phyloP scores from a whole-genome alignment of 148 eudicot species.

The Camellia granthamiana region DNA sequence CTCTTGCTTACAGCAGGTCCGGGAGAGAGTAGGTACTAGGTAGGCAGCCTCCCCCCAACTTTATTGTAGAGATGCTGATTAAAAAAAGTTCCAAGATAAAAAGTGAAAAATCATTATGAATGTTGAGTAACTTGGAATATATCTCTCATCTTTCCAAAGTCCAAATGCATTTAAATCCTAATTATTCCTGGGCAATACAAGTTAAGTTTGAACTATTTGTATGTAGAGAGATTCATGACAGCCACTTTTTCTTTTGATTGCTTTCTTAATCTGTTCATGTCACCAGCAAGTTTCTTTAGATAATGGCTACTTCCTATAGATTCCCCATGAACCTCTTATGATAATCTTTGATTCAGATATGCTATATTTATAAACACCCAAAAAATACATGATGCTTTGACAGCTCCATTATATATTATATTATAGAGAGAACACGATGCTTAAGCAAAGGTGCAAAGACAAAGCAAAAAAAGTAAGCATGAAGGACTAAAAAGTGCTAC shows the following conservation, averaged over 20 bases:
- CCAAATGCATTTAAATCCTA: neutral
- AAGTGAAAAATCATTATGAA: neutral
- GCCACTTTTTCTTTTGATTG: neutral
- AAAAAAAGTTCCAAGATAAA: no score
- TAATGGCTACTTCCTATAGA: neutral
- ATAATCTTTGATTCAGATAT: neutral
- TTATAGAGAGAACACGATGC: neutral
- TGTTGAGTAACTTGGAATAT: neutral
- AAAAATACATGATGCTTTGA: neutral
- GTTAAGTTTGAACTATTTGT: no score
- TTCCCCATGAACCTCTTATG: neutral
- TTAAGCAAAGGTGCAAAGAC: neutral
- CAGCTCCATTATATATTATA: neutral
- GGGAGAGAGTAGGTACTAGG: neutral
- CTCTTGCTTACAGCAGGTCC: neutral
- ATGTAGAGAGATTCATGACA: neutral
- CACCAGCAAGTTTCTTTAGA: neutral
- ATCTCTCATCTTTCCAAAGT: no score
- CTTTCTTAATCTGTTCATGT: neutral
- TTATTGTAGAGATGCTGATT: no score
- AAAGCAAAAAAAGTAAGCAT: neutral
- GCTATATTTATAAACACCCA: neutral
- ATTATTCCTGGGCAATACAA: neutral
- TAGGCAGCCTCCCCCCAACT: no score
- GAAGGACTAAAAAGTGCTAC: neutral